These are phyloP conservation scores for Coniferiporia weirii DNA, from an alignment of 1,284 basidiomycete species.

Conservation along the genomic window DNA sequence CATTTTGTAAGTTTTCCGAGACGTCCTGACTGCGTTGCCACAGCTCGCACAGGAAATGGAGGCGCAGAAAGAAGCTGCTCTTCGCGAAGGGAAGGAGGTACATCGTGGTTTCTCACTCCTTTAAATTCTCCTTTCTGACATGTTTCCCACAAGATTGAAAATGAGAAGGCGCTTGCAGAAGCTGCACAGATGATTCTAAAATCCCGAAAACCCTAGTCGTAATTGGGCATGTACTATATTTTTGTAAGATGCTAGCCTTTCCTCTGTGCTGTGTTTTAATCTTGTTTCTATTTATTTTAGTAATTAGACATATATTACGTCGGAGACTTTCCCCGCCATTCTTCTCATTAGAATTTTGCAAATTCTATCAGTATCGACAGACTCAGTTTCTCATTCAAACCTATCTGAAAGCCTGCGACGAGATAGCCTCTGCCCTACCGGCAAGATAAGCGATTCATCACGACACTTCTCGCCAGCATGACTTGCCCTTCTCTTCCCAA, in stretches of 20 bases:
- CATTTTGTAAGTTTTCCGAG: neutral
- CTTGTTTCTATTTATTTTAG: neutral
- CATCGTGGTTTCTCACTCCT: neutral
- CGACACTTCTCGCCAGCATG: no score
- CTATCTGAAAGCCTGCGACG: no score
- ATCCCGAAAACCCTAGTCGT: slow-evolving; percentile 1
- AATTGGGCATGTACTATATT: neutral
- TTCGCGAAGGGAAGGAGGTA: slow-evolving; percentile 14
- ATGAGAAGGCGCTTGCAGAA: slow-evolving; percentile 17
- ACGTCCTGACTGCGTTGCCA: neutral
- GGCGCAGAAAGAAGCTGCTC: slow-evolving; percentile 7
- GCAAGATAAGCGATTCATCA: no score
- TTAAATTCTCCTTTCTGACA: neutral
- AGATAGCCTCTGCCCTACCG: no score
- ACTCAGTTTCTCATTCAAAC: no score
- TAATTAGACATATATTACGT: no score
- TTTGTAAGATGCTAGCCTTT: neutral
- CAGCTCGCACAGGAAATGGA: slow-evolving; percentile 17
- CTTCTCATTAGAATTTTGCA: no score
- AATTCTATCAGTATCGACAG: no score
- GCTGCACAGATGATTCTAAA: slow-evolving; percentile 13
- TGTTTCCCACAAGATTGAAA: slow-evolving; percentile 7
- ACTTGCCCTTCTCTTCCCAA: no score
- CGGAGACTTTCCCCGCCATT: no score
- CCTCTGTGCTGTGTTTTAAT: neutral